Conservation (phyloP, 2,329 filamentous ascomycete species). For the Fusarium papillatum region DNA sequence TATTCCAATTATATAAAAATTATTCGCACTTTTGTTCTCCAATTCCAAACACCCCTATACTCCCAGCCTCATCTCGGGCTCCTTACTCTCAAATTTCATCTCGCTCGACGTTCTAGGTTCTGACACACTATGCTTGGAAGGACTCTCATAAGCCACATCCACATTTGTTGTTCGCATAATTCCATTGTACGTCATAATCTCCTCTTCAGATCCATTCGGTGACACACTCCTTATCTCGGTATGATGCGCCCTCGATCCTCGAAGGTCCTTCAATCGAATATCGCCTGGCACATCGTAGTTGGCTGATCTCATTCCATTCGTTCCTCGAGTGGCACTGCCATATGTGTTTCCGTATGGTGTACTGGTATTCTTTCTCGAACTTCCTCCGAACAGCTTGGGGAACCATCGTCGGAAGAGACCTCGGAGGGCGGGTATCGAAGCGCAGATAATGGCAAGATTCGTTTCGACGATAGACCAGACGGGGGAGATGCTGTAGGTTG, state of each 20-base stretch:
- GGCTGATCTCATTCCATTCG: slow-evolving; percentile 28
- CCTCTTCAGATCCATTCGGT: slow-evolving; percentile 52
- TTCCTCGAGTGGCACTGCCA: slow-evolving; percentile 32
- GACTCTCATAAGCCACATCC: slow-evolving; percentile 39
- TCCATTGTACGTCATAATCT: slow-evolving; percentile 56
- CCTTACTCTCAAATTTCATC: slow-evolving; percentile 22
- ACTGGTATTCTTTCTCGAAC: slow-evolving; percentile 24
- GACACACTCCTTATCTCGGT: slow-evolving; percentile 52
- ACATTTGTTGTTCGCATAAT: slow-evolving; percentile 53
- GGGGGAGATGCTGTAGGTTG: slow-evolving; percentile 46
- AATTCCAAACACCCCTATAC: background rate
- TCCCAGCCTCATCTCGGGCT: slow-evolving; percentile 9
- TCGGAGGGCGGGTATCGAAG: slow-evolving; percentile 51
- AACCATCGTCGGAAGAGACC: slow-evolving; percentile 50
- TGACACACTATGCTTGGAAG: slow-evolving; percentile 18
- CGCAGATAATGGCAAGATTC: slow-evolving; percentile 52
- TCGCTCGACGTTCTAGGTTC: slow-evolving; percentile 28
- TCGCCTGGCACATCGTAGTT: slow-evolving; percentile 20
- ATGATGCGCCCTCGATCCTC: slow-evolving; percentile 34
- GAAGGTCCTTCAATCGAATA: slow-evolving; percentile 37
- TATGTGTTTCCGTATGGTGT: slow-evolving; percentile 25
- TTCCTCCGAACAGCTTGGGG: slow-evolving; percentile 44
- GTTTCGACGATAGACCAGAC: slow-evolving; percentile 52
- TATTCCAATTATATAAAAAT: background rate
- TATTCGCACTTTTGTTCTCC: background rate